Evolutionary conservation across 345 rosid species (phyloP), one percentile per base, ranked within the genome.

Genomic region (Triadica sebifera): DNA sequence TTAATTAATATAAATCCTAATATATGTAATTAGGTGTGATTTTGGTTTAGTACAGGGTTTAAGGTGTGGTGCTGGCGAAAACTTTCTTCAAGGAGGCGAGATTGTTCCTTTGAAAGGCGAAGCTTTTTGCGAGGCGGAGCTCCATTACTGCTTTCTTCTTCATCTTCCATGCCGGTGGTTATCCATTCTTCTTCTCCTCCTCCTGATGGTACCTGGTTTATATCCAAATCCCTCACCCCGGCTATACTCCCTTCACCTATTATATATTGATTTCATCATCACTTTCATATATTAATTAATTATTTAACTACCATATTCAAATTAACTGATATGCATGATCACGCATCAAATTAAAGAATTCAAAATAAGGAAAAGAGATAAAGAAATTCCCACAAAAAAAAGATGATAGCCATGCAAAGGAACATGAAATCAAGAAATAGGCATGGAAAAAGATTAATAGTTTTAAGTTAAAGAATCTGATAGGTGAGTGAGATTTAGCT

Each of bases 1-100:
- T 43, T 12, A 12, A 51, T 52, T 1, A 8, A 52, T 52, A 52
- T 52, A 19, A 52, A 12, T 0, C 7, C 7, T 3, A 50, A 50
- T 50, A 11, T 6, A 17, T 51, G 0, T 12, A 16, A 20, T 34
- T 29, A 29, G 34, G 34, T 29, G 34, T 29, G 34, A 53, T 24
- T 24, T 20, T 4, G 15, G 29, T 12, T 17, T 22, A 52, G 67
- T 77, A 77, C 80, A 3, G 75, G 80, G 71, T 89, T 92, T 79
- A 94, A 82, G 76, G 97, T 89, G 80, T 92, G 97, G 68, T 92
- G 87, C 63, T 84, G 95, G 76, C 97, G 79, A 87, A 94, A 94
- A 83, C 97, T 94, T 77, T 94, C 98, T 83, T 94, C 98, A 2
- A 94, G 97, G 59, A 92, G 97, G 53, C 92, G 94, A 71, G 97